Evolutionary conservation across 331 rosid genomes (phyloP), one percentile per base, ranked within the genome.

Genomic region (Acacia pycnantha): DNA sequence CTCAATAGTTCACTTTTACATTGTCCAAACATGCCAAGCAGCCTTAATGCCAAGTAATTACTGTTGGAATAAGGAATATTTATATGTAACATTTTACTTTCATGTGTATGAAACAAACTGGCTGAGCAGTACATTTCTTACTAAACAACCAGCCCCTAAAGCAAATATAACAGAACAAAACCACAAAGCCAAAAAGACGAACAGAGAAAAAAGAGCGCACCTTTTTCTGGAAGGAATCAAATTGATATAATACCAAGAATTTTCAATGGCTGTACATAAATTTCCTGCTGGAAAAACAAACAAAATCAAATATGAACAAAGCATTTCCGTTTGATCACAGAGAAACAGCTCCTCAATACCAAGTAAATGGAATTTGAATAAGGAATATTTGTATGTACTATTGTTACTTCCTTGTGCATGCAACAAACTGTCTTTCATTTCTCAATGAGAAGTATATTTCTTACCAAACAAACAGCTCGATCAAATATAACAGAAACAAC

Each of bases 181-280:
- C 70, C 80, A 6, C 77, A 81, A 85, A 22, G 73, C 50, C 24
- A 81, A 70, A 82, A 56, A 80, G 67, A 72, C 62, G 66, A 54
- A 79, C 27, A 70, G 21, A 79, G 27, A 50, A 16, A 67, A 79
- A 82, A 76, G 69, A 46, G 46, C 56, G 44, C 8, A 66, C 77
- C 76, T 66, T 81, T 58, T 86, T 93, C 92, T 80, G 51, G 85
- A 78, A 80, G 6, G 76, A 72, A 76, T 77, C 73, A 59, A 87
- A 85, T 53, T 51, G 87, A 71, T 44, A 40, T 78, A 70, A 31
- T 44, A 51, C 79, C 41, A 73, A 71, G 27, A 83, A 69, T 72
- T 82, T 77, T 21, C 48, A 41, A 73, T 54, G 43, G 80, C 69
- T 59, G 33, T 18, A 58, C 79, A 47, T 37, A 84, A 43, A 83